Evolutionary conservation across 306 rosid species (phyloP).

Genomic region (Sicyos edulis): DNA sequence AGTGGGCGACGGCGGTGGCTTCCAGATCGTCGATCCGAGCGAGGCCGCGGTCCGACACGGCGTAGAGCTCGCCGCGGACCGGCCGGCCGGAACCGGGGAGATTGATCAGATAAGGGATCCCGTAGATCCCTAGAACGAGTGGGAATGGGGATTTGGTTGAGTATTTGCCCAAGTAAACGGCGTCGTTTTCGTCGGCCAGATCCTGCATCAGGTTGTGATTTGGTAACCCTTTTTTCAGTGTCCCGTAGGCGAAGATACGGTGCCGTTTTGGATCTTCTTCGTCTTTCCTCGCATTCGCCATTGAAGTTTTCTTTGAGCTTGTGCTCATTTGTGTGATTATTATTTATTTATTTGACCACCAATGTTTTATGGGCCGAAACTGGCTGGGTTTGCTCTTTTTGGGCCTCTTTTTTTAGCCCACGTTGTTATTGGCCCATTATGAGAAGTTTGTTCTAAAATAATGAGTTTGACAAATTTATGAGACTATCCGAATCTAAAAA

Average conservation of each 20-base stretch:
- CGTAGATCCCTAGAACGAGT: constrained; percentile 55
- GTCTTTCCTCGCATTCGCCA: neutral
- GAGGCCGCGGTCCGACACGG: constrained; percentile 40
- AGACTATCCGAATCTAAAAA: too few species aligned
- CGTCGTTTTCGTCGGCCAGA: neutral
- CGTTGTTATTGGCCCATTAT: neutral
- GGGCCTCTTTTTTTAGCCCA: neutral
- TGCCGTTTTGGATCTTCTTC: neutral
- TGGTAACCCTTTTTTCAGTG: constrained; percentile 18
- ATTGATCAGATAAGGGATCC: constrained; percentile 54
- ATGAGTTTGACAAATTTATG: neutral
- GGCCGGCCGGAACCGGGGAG: constrained; percentile 43
- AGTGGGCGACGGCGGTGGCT: constrained; percentile 36
- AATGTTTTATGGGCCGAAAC: neutral
- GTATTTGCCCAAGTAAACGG: neutral
- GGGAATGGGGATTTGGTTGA: constrained; percentile 20
- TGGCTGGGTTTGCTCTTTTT: neutral
- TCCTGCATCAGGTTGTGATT: neutral
- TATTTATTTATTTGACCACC: neutral
- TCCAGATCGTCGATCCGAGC: constrained; percentile 46
- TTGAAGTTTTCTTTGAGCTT: neutral
- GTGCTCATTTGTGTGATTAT: neutral
- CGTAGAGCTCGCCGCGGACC: constrained; percentile 56
- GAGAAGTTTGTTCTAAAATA: neutral
- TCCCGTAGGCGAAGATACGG: constrained; percentile 6